Evolutionary conservation across 1,139 yeast species (phyloP), one percentile per base, ranked within the genome.

Genomic region (Nadsonia commutata): DNA sequence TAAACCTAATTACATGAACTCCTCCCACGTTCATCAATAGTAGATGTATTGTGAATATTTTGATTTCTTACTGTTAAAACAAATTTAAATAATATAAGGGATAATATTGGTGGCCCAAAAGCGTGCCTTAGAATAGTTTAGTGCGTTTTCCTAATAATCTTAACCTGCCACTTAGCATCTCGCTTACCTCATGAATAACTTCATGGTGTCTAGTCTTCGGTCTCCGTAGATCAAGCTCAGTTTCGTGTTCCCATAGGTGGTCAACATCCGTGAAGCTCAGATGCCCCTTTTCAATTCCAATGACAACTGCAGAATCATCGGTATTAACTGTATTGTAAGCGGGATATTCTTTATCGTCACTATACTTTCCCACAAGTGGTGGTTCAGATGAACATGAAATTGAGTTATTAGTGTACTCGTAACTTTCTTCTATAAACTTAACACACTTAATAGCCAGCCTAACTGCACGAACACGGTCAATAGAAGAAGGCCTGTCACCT

Each of bases 401-500:
- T 4, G 33, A 27, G 18, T 76, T 57, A 6, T 55, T 64, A 39
- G 56, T 59, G 44, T 61, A 42, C 4, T 46, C 46, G 39, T 57
- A 64, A 44, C 57, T 48, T 33, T 56, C 49, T 45, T 90, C 97
- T 51, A 90, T 74, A 64, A 84, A 90, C 58, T 83, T 81, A 43
- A 86, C 80, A 45, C 95, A 85, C 62, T 78, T 80, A 51, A 88
- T 79, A 3, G 95, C 95, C 61, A 80, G 80, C 60, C 97, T 74
- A 13, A 94, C 81, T 16, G 95, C 95, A 50, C 90, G 74, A 18
- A 88, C 82, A 64, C 97, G 78, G 63, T 90, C 98, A 63, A 86
- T 83, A 6, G 97, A 85, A 2, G 96, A 82, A 37, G 98, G 98
- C 44, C 78, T 75, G 48, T 94, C 95, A 63, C 98, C 98, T 65